phyloP scores from a whole-genome alignment of 495 filamentous ascomycete genomes.

The Neurospora tetraspora region DNA sequence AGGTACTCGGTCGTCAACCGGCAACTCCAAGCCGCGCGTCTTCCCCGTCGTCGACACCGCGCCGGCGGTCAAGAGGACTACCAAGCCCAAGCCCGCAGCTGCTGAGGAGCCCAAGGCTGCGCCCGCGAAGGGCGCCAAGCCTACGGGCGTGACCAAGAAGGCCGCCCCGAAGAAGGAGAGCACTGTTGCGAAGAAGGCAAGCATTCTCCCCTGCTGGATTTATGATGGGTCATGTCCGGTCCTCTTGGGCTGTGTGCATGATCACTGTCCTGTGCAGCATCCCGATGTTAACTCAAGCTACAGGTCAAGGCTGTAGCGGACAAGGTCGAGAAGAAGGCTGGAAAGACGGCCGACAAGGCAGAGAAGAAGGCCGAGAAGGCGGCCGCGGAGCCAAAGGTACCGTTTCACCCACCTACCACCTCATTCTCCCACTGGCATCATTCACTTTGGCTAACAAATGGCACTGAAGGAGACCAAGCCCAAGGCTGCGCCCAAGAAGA shows the following conservation, averaged over 20 bases:
- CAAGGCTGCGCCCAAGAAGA: slow-evolving; percentile 33
- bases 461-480: slow-evolving; percentile 23
- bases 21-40: slow-evolving; percentile 45
- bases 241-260: not conserved
- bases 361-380: slow-evolving; percentile 18
- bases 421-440: too few relatives aligned
- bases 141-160: slow-evolving; percentile 44
- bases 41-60: slow-evolving; percentile 41
- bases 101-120: slow-evolving; percentile 26
- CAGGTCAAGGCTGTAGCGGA: slow-evolving; percentile 40
- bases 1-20: slow-evolving; percentile 45
- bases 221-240: not conserved
- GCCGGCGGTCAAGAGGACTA: slow-evolving; percentile 37
- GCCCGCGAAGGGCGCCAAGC: slow-evolving; percentile 38
- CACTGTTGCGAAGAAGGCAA: slow-evolving; percentile 38
- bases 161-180: slow-evolving; percentile 41
- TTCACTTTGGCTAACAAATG: not conserved
- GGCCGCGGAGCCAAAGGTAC: slow-evolving; percentile 10
- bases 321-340: slow-evolving; percentile 28
- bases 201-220: not conserved
- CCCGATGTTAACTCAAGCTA: slow-evolving; percentile 16
- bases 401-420: not conserved
- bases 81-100: slow-evolving; percentile 28
- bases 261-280: not conserved
- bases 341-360: slow-evolving; percentile 13